Percentiles rank a stretch among this genome's conserved stretches.
phyloP scores from a whole-genome alignment of 2,329 filamentous ascomycete genomes.

The Sporothrix protearum region DNA sequence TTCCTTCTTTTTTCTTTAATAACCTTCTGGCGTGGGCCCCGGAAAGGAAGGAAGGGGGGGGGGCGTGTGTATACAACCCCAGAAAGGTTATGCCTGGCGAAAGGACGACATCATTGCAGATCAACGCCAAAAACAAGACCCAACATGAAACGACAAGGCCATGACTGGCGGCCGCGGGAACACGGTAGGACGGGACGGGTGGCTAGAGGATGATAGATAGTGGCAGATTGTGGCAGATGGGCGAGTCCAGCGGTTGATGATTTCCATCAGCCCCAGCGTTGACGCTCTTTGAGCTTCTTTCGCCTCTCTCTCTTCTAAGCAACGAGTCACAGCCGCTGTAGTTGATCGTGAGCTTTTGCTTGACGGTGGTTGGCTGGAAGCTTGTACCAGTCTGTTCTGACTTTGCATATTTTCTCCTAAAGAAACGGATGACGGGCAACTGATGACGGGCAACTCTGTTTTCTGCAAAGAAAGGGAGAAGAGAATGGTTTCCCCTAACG shows the following conservation, averaged over 20 bases:
- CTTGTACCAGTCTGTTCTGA: background rate
- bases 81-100: conserved; percentile 6
- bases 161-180: background rate
- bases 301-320: background rate
- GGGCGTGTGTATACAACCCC: conserved; percentile 13
- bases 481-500: background rate
- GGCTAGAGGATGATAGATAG: background rate
- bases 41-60: background rate
- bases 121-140: background rate
- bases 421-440: background rate
- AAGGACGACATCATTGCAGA: background rate
- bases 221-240: background rate
- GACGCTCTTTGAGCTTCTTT: background rate
- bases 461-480: background rate
- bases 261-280: conserved; percentile 4
- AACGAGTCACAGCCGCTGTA: background rate
- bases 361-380: background rate
- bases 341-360: background rate
- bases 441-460: conserved; percentile 4
- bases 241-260: background rate
- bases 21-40: no score
- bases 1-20: background rate
- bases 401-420: conserved; percentile 4
- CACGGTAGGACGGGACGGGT: background rate
- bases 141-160: background rate